These are phyloP conservation scores for Sedum album DNA, from an alignment of 164 flowering plant species.

Conservation along the genomic window DNA sequence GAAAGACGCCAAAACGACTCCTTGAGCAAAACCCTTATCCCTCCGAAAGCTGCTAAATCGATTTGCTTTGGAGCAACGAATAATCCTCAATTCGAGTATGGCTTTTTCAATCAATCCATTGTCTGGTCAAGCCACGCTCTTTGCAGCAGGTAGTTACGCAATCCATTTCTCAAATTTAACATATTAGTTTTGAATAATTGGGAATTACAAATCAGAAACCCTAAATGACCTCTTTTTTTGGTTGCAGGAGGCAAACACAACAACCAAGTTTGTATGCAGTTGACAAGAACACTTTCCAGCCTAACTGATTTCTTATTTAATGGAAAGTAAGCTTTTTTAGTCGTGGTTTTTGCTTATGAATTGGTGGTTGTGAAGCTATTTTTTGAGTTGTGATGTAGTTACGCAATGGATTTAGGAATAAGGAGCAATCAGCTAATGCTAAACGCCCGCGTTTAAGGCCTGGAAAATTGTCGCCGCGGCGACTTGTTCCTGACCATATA, in stretches of 20 bases:
- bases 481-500: constrained; percentile 77
- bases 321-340: constrained; percentile 1
- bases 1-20: background rate
- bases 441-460: constrained; percentile 59
- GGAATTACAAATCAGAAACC: background rate
- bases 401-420: constrained; percentile 28
- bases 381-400: no score
- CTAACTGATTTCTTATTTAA: constrained; percentile 8
- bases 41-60: background rate
- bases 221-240: background rate
- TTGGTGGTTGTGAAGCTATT: background rate
- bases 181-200: background rate
- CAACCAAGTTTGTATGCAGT: background rate
- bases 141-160: background rate
- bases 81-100: background rate
- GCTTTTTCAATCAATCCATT: background rate
- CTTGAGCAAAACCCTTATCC: background rate
- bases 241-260: background rate
- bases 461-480: constrained; percentile 75
- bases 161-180: background rate
- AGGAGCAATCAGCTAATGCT: constrained; percentile 17
- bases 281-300: constrained; percentile 6
- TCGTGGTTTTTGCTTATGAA: background rate
- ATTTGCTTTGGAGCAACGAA: background rate
- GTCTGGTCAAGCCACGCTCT: background rate